Evolutionary conservation across 2,329 filamentous ascomycete genomes (phyloP).

Genomic region (Fusarium lateritium): DNA sequence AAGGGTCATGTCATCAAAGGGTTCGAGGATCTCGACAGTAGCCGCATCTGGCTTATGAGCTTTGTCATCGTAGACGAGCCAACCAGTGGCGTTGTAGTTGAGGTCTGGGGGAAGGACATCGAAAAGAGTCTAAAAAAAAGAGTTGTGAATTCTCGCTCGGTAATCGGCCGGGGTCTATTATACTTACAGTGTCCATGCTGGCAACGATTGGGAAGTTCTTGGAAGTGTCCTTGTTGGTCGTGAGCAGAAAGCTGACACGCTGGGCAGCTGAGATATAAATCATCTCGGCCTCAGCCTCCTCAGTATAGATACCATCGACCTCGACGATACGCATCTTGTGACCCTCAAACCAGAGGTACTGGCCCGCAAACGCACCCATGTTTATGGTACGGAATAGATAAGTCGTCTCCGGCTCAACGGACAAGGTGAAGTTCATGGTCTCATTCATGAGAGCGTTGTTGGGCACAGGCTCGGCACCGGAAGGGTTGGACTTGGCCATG

Average conservation of each 20-base stretch:
- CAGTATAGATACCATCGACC: conserved; percentile 79
- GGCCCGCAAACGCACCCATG: conserved; percentile 78
- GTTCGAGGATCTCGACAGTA: conserved; percentile 72
- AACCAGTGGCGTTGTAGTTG: conserved; percentile 77
- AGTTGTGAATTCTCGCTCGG: not conserved
- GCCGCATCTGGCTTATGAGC: conserved; percentile 66
- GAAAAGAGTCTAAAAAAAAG: conserved; percentile 69
- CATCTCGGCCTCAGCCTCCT: conserved; percentile 71
- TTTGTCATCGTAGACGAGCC: conserved; percentile 70
- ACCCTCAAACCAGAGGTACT: conserved; percentile 77
- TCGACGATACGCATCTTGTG: conserved; percentile 79
- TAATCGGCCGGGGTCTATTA: rapidly evolving
- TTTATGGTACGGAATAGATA: conserved; percentile 82
- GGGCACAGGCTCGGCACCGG: conserved; percentile 76
- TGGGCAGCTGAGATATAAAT: conserved; percentile 79
- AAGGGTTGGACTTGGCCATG: conserved; percentile 68
- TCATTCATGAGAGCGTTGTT: conserved; percentile 81
- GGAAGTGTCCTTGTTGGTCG: conserved; percentile 72
- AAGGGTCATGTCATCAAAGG: conserved; percentile 82
- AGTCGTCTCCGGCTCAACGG: conserved; percentile 76
- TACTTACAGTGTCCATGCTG: conserved; percentile 77
- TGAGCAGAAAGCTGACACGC: conserved; percentile 74
- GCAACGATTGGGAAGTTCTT: conserved; percentile 77
- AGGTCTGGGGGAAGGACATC: conserved; percentile 75
- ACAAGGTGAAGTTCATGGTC: conserved; percentile 70